These are phyloP conservation scores for Akebia trifoliata DNA, from an alignment of 164 flowering plant genomes.

Conservation along the genomic window DNA sequence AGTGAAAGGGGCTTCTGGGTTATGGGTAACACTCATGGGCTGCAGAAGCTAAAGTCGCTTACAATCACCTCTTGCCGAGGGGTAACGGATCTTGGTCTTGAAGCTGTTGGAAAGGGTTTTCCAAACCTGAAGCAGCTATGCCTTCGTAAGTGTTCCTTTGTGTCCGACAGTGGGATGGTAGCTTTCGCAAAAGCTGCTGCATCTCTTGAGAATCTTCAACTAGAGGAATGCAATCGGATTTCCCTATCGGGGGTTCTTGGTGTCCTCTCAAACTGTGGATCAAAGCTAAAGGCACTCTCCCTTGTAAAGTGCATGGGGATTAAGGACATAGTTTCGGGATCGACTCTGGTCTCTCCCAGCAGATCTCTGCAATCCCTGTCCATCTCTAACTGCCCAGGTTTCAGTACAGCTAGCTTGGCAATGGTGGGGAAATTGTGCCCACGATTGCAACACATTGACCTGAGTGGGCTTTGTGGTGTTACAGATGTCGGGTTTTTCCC, in stretches of 20 bases:
- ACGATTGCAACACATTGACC: constrained; percentile 46
- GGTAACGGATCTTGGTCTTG: constrained; percentile 55
- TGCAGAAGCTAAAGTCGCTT: constrained; percentile 50
- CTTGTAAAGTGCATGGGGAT: constrained; percentile 61
- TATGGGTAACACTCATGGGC: constrained; percentile 63
- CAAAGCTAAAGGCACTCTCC: constrained; percentile 50
- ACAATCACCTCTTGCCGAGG: constrained; percentile 58
- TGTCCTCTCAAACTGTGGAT: constrained; percentile 38
- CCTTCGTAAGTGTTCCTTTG: constrained; percentile 43
- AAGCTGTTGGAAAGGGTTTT: constrained; percentile 67
- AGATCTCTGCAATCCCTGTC: constrained; percentile 47
- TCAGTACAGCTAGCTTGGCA: constrained; percentile 49
- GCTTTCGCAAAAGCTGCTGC: constrained; percentile 48
- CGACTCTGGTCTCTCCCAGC: constrained; percentile 33
- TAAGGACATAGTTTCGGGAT: constrained; percentile 31
- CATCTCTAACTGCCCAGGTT: constrained; percentile 60
- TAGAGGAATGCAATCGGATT: constrained; percentile 78
- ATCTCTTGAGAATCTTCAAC: constrained; percentile 55
- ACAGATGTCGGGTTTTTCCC: constrained; percentile 61
- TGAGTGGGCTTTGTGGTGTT: constrained; percentile 53
- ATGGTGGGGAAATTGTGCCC: constrained; percentile 59
- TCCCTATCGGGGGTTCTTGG: constrained; percentile 55
- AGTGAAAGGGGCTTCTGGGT: constrained; percentile 81
- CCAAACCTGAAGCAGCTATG: constrained; percentile 53
- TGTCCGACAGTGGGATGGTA: constrained; percentile 62